Conservation (phyloP, 768 basidiomycete species). For the Dictyophora rubrovolvata region DNA sequence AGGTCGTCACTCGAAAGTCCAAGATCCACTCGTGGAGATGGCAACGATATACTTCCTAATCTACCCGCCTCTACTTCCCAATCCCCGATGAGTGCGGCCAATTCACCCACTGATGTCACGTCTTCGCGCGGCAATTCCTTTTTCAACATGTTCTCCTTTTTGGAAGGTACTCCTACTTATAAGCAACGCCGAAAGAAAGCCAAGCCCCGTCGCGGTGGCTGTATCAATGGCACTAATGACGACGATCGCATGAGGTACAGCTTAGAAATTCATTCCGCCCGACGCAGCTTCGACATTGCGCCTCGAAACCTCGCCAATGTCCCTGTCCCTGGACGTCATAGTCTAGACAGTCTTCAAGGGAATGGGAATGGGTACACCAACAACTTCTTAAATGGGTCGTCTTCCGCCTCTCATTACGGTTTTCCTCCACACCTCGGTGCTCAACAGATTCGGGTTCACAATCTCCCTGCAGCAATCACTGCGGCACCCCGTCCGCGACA, state of each 20-base stretch:
- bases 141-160: slow-evolving; percentile 61
- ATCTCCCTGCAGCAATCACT: not conserved
- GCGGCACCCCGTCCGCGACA: not conserved
- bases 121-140: slow-evolving; percentile 21
- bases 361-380: too few species aligned
- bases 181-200: slow-evolving; percentile 80
- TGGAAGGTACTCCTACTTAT: slow-evolving; percentile 79
- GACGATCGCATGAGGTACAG: slow-evolving; percentile 12
- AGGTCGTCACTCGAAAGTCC: slow-evolving; percentile 16
- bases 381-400: not conserved
- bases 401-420: not conserved
- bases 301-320: slow-evolving; percentile 13
- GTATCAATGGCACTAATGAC: slow-evolving; percentile 22
- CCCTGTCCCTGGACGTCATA: slow-evolving; percentile 17
- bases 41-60: not conserved
- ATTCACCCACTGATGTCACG: not conserved
- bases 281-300: slow-evolving; percentile 20
- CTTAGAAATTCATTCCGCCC: slow-evolving; percentile 18
- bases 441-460: not conserved
- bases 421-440: not conserved
- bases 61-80: slow-evolving; percentile 1
- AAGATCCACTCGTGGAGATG: not conserved
- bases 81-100: not conserved
- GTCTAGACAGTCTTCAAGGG: slow-evolving; percentile 20
- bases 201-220: slow-evolving; percentile 21